Percentiles rank a stretch among this genome's conserved stretches.
Evolutionary conservation across 2,329 filamentous ascomycete species (phyloP).

Genomic region (Aspergillus sp.): DNA sequence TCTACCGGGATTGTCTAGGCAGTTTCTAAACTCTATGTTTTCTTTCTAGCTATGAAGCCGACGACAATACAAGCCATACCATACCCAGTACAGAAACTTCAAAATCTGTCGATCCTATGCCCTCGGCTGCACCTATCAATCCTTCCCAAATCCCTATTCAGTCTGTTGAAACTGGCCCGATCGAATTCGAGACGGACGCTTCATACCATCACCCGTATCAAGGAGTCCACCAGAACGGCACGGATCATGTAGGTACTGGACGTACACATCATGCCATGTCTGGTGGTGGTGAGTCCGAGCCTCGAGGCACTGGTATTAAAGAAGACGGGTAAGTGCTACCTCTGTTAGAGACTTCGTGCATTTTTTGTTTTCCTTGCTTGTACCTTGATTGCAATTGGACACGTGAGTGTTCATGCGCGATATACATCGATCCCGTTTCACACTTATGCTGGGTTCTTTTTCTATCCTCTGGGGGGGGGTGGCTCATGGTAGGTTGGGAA

Average conservation of each 20-base stretch:
- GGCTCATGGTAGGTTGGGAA: slow-evolving; percentile 10
- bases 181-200: slow-evolving; percentile 25
- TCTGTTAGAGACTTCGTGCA: slow-evolving; percentile 8
- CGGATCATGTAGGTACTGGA: slow-evolving; percentile 29
- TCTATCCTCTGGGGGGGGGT: not conserved
- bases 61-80: slow-evolving; percentile 53
- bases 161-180: slow-evolving; percentile 34
- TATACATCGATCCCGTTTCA: not conserved
- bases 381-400: not conserved
- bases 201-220: slow-evolving; percentile 29
- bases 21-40: slow-evolving; percentile 17
- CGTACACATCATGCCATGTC: slow-evolving; percentile 22
- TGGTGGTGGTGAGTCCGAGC: slow-evolving; percentile 34
- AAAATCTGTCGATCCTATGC: slow-evolving; percentile 35
- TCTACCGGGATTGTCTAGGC: not conserved
- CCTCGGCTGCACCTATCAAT: slow-evolving; percentile 33
- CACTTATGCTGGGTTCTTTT: not conserved
- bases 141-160: slow-evolving; percentile 38
- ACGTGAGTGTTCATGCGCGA: not conserved
- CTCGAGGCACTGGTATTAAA: slow-evolving; percentile 62
- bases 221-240: slow-evolving; percentile 28
- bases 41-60: slow-evolving; percentile 64
- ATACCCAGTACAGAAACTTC: slow-evolving; percentile 41
- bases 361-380: slow-evolving; percentile 20
- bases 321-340: slow-evolving; percentile 85